Evolutionary conservation across 2,329 filamentous ascomycete genomes (phyloP), one percentile per base, ranked within the genome.

Genomic region (Aspergillus vadensis): DNA sequence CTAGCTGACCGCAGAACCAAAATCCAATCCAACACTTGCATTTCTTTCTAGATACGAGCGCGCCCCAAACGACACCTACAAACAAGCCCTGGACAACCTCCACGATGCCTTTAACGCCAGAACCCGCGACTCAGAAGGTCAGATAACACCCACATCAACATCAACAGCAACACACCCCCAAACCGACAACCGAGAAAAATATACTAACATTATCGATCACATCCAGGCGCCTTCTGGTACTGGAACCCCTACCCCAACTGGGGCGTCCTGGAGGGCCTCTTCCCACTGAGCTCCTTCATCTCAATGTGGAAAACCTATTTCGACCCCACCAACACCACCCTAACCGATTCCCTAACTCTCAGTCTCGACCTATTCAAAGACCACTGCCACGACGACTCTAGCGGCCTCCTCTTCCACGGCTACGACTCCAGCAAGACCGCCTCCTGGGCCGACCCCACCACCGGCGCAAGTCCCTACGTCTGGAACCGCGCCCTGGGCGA

Each of bases 401-500:
- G 76, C 0, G 78, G 79, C 0, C 72, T 86, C 0, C 71, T 84
- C 0, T 79, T 83, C 0, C 84, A 86, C 62, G 84, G 84, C 5
- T 86, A 84, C 65, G 84, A 86, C 61, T 79, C 78, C 36, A 74
- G 72, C 9, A 78, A 76, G 59, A 77, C 66, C 0, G 83, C 83
- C 4, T 68, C 78, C 0, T 87, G 85, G 85, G 83, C 84, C 0
- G 76, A 84, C 55, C 71, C 75, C 0, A 58, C 67, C 2, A 85
- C 80, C 0, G 84, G 85, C 1, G 82, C 80, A 0, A 81, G 80
- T 43, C 83, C 82, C 0, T 69, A 81, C 4, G 80, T 85, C 17
- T 87, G 85, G 85, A 78, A 76, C n/a, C 71, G 85, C 2, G 77
- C 81, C 4, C 68, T 84, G 2, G 84, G 82, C 1, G 86, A 84